Evolutionary conservation across 148 eudicot species (phyloP).

Genomic region (Camellia sinensis): DNA sequence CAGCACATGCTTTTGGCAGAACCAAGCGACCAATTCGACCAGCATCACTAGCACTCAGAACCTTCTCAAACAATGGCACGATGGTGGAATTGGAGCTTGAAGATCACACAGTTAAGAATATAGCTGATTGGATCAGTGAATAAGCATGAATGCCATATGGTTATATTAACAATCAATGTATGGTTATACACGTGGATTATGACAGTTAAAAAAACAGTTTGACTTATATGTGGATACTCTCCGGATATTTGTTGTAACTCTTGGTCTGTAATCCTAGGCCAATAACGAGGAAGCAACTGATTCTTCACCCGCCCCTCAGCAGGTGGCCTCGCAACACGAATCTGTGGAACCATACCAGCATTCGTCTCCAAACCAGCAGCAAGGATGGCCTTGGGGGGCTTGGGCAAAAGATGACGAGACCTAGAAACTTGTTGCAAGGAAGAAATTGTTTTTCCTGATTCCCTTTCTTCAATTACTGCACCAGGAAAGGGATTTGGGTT

Average conservation of each 20-base stretch:
- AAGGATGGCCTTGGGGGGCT: constrained; percentile 46
- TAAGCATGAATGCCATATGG: constrained; percentile 4
- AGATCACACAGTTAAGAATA: constrained; percentile 47
- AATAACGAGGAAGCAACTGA: constrained; percentile 96
- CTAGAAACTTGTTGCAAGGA: constrained; percentile 48
- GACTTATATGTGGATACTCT: constrained; percentile 66
- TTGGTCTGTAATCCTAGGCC: constrained; percentile 97
- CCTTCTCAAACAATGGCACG: constrained; percentile 91
- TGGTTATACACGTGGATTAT: background rate
- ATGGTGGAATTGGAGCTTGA: constrained; percentile 83
- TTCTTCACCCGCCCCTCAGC: constrained; percentile 84
- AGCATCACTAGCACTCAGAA: constrained; percentile 98
- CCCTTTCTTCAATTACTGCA: constrained; percentile 47
- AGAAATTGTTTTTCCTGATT: constrained; percentile 39
- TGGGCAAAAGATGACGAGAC: constrained; percentile 61
- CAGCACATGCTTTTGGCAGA: constrained; percentile 99
- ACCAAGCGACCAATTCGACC: constrained; percentile 98
- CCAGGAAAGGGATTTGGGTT: constrained; percentile 35
- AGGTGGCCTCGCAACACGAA: constrained; percentile 91
- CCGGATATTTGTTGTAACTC: constrained; percentile 96
- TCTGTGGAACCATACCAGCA: constrained; percentile 39
- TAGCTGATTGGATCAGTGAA: background rate
- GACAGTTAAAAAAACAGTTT: background rate
- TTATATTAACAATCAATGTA: background rate
- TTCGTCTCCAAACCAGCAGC: constrained; percentile 50